Conservation (phyloP, 1,284 basidiomycete species). For the Vanrija pseudolonga region DNA sequence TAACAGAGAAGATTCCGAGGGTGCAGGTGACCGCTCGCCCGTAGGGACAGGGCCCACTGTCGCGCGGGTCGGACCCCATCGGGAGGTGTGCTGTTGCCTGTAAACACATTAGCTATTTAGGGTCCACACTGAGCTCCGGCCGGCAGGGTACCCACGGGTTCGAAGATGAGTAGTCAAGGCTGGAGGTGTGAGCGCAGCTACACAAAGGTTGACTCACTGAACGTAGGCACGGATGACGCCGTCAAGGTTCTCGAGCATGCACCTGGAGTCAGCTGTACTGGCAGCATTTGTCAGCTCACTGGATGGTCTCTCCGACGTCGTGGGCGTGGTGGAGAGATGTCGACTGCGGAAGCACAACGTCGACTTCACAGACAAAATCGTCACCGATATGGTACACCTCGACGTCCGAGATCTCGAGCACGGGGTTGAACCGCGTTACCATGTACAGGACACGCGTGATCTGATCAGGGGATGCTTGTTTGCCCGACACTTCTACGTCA, state of each 20-base stretch:
- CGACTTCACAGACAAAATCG: constrained; percentile 52
- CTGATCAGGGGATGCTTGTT: constrained; percentile 36
- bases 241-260: constrained; percentile 44
- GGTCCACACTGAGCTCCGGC: no score
- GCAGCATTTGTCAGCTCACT: constrained; percentile 23
- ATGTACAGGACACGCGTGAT: constrained; percentile 52
- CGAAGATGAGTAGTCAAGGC: constrained; percentile 35
- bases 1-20: no score
- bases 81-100: constrained; percentile 4
- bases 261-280: constrained; percentile 17
- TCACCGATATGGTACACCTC: constrained; percentile 51
- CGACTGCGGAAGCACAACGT: constrained; percentile 50
- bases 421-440: constrained; percentile 50
- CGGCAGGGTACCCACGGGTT: constrained; percentile 32
- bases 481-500: constrained; percentile 35
- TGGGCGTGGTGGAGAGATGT: constrained; percentile 51
- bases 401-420: constrained; percentile 44
- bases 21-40: constrained; percentile 8
- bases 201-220: constrained; percentile 26
- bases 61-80: no score
- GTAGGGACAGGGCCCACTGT: not conserved
- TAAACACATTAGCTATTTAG: no score
- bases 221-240: constrained; percentile 52
- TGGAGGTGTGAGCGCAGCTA: constrained; percentile 4
- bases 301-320: constrained; percentile 51